Base-by-base conservation (phyloP, 805 yeast genomes). In the Tetrapisispora fleetii region DNA sequence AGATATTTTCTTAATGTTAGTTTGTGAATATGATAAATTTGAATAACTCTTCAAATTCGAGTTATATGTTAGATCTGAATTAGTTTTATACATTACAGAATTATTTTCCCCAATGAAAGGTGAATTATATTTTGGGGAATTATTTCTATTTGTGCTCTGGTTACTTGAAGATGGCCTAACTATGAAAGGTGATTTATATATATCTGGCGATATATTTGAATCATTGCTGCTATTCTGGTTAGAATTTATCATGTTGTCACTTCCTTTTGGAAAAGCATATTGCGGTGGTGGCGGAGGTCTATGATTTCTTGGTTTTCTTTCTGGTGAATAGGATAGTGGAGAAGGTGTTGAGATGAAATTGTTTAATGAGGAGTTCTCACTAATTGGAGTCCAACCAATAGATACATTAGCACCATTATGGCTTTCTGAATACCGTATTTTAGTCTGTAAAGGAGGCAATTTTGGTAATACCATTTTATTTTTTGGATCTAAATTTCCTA, bases 201-300 rank as follows among this genome's bases (percentile, higher is more conserved):
- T 14, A 19, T 40, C 24, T 4, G 43, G 16, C 10, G 44, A 32
- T 28, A 27, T 36, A 35, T 42, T 27, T n/a, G 33, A 10, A 24
- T 18, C 27, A 13, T 17, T 18, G 7, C 37, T 42, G 10, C 49
- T 51, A 27, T 35, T 37, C 4, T 40, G 45, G 2, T 50, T 16
- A 17, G 52, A 52, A 4, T 54, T 37, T 6, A 42, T 21, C 1
- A 51, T 50, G 2, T 52, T 43, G 2, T 41, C 36, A 35, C 36
- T 32, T 19, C 38, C 9, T 28, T 28, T 48, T 7, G 56, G 51
- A 7, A 53, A 19, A 13, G 51, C 48, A 1, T 65, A 63, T 14
- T 64, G 62, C 13, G 52, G 49, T 1, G 66, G 64, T 14, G 65
- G 62, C 13, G 63, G 59, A 13, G 60, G 60, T 38, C 63, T 54